A percentile compares a stretch with the other conserved stretches of the same genome.
Conservation (phyloP, 2,329 filamentous ascomycete genomes). For the Sporothrix euskadiensis region DNA sequence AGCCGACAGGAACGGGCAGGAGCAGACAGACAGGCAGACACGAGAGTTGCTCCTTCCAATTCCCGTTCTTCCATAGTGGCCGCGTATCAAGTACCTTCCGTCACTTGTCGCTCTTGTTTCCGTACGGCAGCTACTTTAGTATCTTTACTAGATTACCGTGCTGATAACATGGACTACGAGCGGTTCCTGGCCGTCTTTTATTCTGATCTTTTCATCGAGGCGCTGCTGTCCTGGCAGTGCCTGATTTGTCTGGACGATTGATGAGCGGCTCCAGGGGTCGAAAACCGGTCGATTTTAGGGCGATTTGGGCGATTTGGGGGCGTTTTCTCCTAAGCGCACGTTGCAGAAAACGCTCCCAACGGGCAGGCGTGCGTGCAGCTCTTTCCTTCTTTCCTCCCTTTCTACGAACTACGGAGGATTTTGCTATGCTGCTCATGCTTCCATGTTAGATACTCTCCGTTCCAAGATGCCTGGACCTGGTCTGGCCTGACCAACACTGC, state of each 20-base stretch:
- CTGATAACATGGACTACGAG: neutral
- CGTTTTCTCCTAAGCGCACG: neutral
- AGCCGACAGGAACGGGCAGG: neutral
- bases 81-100: slow-evolving; percentile 2
- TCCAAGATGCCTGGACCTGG: slow-evolving; percentile 14
- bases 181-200: neutral
- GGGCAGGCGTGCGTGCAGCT: neutral
- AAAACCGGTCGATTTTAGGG: neutral
- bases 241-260: neutral
- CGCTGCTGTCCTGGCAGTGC: slow-evolving; percentile 2
- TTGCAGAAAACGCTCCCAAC: slow-evolving; percentile 11
- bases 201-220: neutral
- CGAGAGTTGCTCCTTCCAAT: slow-evolving; percentile 22
- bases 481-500: neutral
- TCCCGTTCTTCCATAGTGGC: slow-evolving; percentile 30
- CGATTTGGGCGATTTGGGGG: neutral
- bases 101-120: slow-evolving; percentile 3
- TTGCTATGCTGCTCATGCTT: neutral
- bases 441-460: slow-evolving; percentile 1
- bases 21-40: neutral
- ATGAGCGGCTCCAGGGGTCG: neutral
- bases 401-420: neutral
- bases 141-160: neutral
- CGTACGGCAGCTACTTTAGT: slow-evolving; percentile 9
- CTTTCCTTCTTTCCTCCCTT: neutral